A percentile compares a stretch with the other conserved stretches of the same genome.
Evolutionary conservation across 805 yeast species (phyloP).

Genomic region (Candida patagonica): DNA sequence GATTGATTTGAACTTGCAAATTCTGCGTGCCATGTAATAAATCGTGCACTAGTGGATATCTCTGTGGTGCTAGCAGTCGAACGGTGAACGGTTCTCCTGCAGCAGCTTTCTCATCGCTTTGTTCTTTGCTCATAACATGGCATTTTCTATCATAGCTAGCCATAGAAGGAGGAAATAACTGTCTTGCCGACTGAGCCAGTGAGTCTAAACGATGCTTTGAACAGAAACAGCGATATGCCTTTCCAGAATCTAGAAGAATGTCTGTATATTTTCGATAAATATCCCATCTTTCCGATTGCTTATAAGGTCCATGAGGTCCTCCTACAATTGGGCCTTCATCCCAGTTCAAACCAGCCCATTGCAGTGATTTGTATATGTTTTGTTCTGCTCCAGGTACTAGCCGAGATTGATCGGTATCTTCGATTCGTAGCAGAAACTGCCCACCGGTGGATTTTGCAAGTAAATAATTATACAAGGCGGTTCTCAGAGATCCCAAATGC

Average conservation of each 20-base stretch:
- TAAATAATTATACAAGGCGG: constrained; percentile 84
- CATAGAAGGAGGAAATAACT: constrained; percentile 77
- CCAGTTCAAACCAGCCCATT: constrained; percentile 64
- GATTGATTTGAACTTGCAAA: constrained; percentile 71
- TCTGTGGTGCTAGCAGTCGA: constrained; percentile 67
- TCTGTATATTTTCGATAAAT: constrained; percentile 58
- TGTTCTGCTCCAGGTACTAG: constrained; percentile 75
- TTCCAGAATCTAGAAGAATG: constrained; percentile 47
- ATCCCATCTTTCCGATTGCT: constrained; percentile 69
- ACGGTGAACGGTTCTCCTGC: constrained; percentile 40
- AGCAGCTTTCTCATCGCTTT: constrained; percentile 29
- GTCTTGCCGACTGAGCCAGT: constrained; percentile 63
- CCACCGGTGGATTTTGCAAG: constrained; percentile 76
- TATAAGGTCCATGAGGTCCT: constrained; percentile 60
- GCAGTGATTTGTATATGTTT: constrained; percentile 62
- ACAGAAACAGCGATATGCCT: constrained; percentile 84
- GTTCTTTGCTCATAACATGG: constrained; percentile 34
- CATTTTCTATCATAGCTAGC: constrained; percentile 90
- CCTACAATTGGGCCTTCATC: constrained; percentile 76
- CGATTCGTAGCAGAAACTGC: constrained; percentile 69
- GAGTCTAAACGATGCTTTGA: constrained; percentile 63
- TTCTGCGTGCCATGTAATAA: constrained; percentile 68
- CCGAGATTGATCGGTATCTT: constrained; percentile 85
- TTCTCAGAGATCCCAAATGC: constrained; percentile 89
- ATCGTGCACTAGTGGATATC: constrained; percentile 61